Base-by-base conservation (phyloP, 2,329 filamentous ascomycete genomes). In the Byssochlamys sp. region DNA sequence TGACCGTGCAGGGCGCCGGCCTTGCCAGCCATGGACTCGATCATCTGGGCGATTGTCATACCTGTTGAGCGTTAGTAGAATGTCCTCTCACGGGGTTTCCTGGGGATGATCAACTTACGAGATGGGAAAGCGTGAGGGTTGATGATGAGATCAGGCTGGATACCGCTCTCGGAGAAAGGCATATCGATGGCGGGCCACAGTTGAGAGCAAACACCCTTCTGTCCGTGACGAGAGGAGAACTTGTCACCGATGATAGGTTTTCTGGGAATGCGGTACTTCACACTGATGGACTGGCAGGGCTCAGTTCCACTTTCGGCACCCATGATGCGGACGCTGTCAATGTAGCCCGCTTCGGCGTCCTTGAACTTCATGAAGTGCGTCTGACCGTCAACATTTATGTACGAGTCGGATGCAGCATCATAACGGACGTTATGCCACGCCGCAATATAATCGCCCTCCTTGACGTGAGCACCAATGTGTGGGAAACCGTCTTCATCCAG, bases 21-120 rank as follows among this genome's bases (percentile, higher is more conserved):
- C 78, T 99, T 99, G 60, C 94, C 94, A 9, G 94, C 94, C 55
- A 99, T 82, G 4, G 91, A 96, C 78, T 99, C 94, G 69, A 99
- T 85, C 75, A 99, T 97, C 90, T 97, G 97, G 70, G 94, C 94
- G 70, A 99, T 99, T 24, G 94, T 99, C 94, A 99, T 99, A 66
- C 71, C 71, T 73, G 52, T 19, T 26, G 19, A 25, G 5, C 12
- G 2, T 19, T 24, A 31, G 49, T 19, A 62, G 58, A 59, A 60
- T 62, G 27, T 11, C 19, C 12, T 48, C 24, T 27, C 9, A 6
- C 1, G 1, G 11, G 49, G 11, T 14, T 29, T n/a, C 10, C 3
- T 19, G 1, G 51, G 1, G 6, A 10, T 2, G 14, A 19, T 19
- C 19, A 39, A 28, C 71, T 66, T 67, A 75, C 94, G 91, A 52